Conservation (phyloP, 192 early-diverging fungal genomes). For the Rhizoclosmatium sp. region DNA sequence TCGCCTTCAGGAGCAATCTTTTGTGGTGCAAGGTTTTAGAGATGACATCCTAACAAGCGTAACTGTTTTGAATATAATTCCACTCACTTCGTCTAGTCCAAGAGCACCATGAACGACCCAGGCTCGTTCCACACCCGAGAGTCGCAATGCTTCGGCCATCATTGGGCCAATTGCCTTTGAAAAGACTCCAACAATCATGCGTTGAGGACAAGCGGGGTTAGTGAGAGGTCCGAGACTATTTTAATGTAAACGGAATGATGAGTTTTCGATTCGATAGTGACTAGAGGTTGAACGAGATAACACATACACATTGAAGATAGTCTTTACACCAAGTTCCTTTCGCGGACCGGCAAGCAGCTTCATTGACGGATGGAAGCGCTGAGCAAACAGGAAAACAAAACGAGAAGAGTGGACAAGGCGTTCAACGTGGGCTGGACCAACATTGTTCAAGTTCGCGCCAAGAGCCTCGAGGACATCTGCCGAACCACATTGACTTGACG, state of each 20-base stretch:
- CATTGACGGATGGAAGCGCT: slow-evolving; percentile 92
- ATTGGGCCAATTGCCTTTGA: slow-evolving; percentile 76
- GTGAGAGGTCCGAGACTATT: slow-evolving; percentile 82
- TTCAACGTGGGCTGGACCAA: slow-evolving; percentile 73
- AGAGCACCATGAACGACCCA: slow-evolving; percentile 93
- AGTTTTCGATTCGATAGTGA: background rate
- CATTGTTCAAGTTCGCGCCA: slow-evolving; percentile 74
- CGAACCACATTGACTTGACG: slow-evolving; percentile 90
- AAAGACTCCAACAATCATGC: slow-evolving; percentile 91
- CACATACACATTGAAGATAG: slow-evolving; percentile 86
- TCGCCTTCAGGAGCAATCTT: slow-evolving; percentile 83
- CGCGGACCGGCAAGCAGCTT: slow-evolving; percentile 75
- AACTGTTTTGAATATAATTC: background rate
- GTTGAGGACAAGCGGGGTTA: slow-evolving; percentile 85
- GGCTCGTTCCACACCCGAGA: slow-evolving; percentile 80
- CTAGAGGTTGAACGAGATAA: slow-evolving; percentile 12
- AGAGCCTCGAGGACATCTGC: slow-evolving; percentile 92
- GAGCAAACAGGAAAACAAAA: slow-evolving; percentile 95
- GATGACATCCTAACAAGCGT: background rate
- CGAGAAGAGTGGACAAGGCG: slow-evolving; percentile 62
- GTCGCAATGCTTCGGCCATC: slow-evolving; percentile 82
- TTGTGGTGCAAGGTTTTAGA: slow-evolving; percentile 36
- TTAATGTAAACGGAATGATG: background rate
- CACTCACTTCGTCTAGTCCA: slow-evolving; percentile 84
- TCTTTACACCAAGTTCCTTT: slow-evolving; percentile 89